Conservation (phyloP, 2,329 filamentous ascomycete genomes). For the Colletotrichum tropicicola region DNA sequence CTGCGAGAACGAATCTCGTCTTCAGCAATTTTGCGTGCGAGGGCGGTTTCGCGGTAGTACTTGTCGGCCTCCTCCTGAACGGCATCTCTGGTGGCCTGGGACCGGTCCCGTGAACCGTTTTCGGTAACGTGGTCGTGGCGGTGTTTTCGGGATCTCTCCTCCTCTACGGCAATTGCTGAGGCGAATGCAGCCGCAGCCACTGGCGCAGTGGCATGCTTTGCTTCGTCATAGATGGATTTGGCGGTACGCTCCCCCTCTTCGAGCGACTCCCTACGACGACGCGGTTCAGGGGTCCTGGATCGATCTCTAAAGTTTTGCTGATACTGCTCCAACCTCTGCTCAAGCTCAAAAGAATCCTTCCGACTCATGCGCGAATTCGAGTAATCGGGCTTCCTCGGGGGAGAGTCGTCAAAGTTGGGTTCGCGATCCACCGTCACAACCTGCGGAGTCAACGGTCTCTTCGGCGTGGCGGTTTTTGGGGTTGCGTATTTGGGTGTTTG, state of each 20-base stretch:
- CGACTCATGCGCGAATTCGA: constrained; percentile 53
- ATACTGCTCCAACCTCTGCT: constrained; percentile 42
- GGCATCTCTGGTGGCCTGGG: constrained; percentile 46
- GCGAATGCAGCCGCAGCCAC: constrained; percentile 57
- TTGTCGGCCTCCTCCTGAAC: constrained; percentile 67
- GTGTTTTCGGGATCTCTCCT: constrained; percentile 45
- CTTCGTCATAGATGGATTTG: constrained; percentile 53
- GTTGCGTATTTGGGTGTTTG: constrained; percentile 46
- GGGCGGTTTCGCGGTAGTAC: constrained; percentile 63
- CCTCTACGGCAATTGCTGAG: constrained; percentile 54
- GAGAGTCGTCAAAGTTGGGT: constrained; percentile 55
- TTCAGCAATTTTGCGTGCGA: constrained; percentile 62
- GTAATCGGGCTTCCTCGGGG: constrained; percentile 36
- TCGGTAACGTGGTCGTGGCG: constrained; percentile 42
- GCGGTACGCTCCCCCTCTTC: constrained; percentile 54
- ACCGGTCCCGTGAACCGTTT: constrained; percentile 43
- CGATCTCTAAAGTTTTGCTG: constrained; percentile 33
- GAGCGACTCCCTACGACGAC: constrained; percentile 31
- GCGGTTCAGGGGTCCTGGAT: constrained; percentile 33
- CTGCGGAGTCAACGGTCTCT: constrained; percentile 56
- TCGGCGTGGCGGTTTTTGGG: constrained; percentile 43
- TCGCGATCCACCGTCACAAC: constrained; percentile 64
- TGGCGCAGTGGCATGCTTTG: constrained; percentile 57
- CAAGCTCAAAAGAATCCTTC: constrained; percentile 58
- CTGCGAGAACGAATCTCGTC: constrained; percentile 64